A percentile compares a stretch with the other conserved stretches of the same genome.
phyloP scores from a whole-genome alignment of 306 rosid species.

The Glycine tomentella region DNA sequence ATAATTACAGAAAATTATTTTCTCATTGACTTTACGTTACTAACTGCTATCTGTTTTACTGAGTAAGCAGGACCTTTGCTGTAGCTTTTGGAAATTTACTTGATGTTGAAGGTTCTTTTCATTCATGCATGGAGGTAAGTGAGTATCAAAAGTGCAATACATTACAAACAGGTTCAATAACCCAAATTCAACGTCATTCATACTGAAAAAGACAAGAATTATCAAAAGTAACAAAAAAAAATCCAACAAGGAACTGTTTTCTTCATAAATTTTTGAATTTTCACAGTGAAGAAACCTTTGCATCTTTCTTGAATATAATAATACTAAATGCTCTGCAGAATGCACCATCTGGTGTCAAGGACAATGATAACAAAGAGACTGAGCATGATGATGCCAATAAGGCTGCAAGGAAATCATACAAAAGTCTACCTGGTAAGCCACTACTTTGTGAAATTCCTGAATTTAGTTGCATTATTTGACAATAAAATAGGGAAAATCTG shows the following conservation, averaged over 20 bases:
- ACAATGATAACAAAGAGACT: slow-evolving; percentile 42
- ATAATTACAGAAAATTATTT: slow-evolving; percentile 25
- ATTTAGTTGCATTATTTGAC: background rate
- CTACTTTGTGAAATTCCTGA: slow-evolving; percentile 29
- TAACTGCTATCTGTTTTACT: slow-evolving; percentile 31
- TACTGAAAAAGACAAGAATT: slow-evolving; percentile 36
- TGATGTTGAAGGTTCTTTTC: slow-evolving; percentile 54
- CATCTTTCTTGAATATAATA: slow-evolving; percentile 37
- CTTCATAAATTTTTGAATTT: background rate
- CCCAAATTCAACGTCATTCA: slow-evolving; percentile 32
- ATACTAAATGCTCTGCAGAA: slow-evolving; percentile 49
- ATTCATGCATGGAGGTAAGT: slow-evolving; percentile 65
- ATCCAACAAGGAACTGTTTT: slow-evolving; percentile 11
- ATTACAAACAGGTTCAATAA: slow-evolving; percentile 4
- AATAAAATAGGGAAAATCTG: background rate
- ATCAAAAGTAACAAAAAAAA: slow-evolving; percentile 25
- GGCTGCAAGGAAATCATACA: slow-evolving; percentile 45
- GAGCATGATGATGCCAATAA: slow-evolving; percentile 45
- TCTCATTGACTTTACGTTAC: slow-evolving; percentile 28
- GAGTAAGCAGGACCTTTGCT: slow-evolving; percentile 58
- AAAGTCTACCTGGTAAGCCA: slow-evolving; percentile 51
- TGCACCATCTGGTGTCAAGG: slow-evolving; percentile 35
- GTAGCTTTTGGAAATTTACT: slow-evolving; percentile 61
- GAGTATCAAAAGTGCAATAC: slow-evolving; percentile 39
- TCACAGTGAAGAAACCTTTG: slow-evolving; percentile 4